A percentile compares a stretch with the other conserved stretches of the same genome.
Evolutionary conservation across 352 stramenopile genomes (phyloP).

Genomic region (Hyphochytrium catenoides): DNA sequence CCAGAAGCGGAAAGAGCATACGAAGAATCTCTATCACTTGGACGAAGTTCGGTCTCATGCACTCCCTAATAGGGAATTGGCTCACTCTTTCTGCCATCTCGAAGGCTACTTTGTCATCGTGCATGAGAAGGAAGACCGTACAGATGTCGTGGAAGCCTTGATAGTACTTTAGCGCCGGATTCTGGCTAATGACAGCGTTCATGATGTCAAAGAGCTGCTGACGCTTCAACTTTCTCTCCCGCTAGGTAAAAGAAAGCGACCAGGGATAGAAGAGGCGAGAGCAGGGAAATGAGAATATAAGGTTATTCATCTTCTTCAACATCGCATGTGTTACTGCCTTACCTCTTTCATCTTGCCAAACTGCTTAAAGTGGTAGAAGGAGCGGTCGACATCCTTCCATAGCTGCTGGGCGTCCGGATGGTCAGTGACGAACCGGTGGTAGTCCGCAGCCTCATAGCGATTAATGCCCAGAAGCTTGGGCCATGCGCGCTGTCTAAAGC

Average conservation of each 20-base stretch:
- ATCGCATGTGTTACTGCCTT: background rate
- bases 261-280: slow-evolving; percentile 29
- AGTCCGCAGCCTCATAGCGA: slow-evolving; percentile 5
- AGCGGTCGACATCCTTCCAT: slow-evolving; percentile 58
- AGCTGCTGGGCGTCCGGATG: slow-evolving; percentile 41
- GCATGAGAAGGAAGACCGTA: slow-evolving; percentile 48
- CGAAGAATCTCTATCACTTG: slow-evolving; percentile 30
- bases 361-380: slow-evolving; percentile 18
- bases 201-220: slow-evolving; percentile 32
- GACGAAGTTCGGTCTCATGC: slow-evolving; percentile 58
- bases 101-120: slow-evolving; percentile 28
- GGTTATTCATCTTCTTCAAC: slow-evolving; percentile 10
- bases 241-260: too few species aligned
- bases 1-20: slow-evolving; percentile 35
- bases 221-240: slow-evolving; percentile 30
- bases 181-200: slow-evolving; percentile 16
- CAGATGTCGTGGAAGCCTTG: slow-evolving; percentile 82
- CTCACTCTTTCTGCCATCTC: slow-evolving; percentile 41
- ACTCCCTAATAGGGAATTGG: slow-evolving; percentile 61
- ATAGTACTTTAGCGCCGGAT: slow-evolving; percentile 43
- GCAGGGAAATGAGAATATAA: slow-evolving; percentile 35
- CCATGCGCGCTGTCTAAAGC: slow-evolving; percentile 33
- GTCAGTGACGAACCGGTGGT: slow-evolving; percentile 3
- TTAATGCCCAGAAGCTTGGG: slow-evolving; percentile 20
- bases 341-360: background rate